Evolutionary conservation across 1,284 basidiomycete genomes (phyloP).

Genomic region (Boletus hoseneyae): DNA sequence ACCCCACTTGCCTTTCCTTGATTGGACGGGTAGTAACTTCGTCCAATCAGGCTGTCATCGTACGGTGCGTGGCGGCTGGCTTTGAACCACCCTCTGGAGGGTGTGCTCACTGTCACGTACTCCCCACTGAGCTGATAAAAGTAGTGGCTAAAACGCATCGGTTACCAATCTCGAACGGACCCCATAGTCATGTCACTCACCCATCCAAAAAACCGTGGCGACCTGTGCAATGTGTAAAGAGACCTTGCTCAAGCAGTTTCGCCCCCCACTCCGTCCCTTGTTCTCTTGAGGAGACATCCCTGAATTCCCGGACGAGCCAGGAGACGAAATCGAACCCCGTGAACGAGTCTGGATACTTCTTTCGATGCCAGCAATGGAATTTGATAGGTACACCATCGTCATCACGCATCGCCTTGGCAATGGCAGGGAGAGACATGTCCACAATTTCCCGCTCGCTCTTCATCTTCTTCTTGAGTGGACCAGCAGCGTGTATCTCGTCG

Average conservation of each 20-base stretch:
- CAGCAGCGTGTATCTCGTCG: constrained; percentile 73
- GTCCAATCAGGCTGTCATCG: constrained; percentile 37
- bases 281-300: constrained; percentile 75
- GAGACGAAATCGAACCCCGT: constrained; percentile 83
- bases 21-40: constrained; percentile 39
- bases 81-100: constrained; percentile 61
- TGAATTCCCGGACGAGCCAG: constrained; percentile 84
- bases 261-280: constrained; percentile 79
- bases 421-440: constrained; percentile 55
- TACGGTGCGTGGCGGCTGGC: constrained; percentile 40
- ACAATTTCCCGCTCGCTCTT: constrained; percentile 69
- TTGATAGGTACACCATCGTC: constrained; percentile 76
- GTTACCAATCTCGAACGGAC: constrained; percentile 4
- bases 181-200: constrained; percentile 40
- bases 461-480: constrained; percentile 72
- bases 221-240: constrained; percentile 80
- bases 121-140: constrained; percentile 83
- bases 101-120: constrained; percentile 65
- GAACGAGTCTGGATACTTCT: constrained; percentile 73
- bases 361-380: constrained; percentile 71
- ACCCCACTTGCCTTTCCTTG: constrained; percentile 35
- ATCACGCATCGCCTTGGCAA: constrained; percentile 78
- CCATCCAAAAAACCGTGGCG: constrained; percentile 83
- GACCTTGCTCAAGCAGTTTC: constrained; percentile 70
- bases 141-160: constrained; percentile 58